Percentiles rank a stretch among this genome's conserved stretches.
These are phyloP conservation scores for Stellera chamaejasme DNA, from an alignment of 345 rosid genomes.

Conservation along the genomic window DNA sequence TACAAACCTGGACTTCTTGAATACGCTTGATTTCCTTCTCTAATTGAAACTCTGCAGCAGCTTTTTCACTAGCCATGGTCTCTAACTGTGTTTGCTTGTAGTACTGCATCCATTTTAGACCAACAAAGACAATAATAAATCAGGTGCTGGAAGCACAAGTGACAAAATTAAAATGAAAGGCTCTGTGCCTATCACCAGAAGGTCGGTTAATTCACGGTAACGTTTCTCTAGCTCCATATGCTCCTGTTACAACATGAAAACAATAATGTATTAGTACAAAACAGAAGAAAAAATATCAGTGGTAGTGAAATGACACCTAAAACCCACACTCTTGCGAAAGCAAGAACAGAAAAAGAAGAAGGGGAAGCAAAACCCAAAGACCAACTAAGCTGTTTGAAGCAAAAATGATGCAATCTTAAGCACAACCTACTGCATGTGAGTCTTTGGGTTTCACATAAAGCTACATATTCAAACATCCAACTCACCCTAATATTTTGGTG, in stretches of 20 bases:
- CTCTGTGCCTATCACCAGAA: constrained; percentile 57
- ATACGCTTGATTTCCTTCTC: constrained; percentile 88
- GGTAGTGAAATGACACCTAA: background rate
- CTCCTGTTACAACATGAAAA: constrained; percentile 50
- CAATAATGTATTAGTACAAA: constrained; percentile 12
- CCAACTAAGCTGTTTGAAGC: too few species aligned
- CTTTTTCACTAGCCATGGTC: constrained; percentile 96
- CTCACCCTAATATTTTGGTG: too few species aligned
- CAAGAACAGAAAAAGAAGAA: too few species aligned
- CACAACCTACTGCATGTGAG: too few species aligned
- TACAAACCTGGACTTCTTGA: constrained; percentile 76
- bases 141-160: background rate
- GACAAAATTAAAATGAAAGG: background rate
- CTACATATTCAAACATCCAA: too few species aligned
- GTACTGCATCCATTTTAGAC: constrained; percentile 45
- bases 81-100: constrained; percentile 98
- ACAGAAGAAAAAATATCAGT: background rate
- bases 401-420: too few species aligned
- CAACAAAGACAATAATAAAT: constrained; percentile 10
- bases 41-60: constrained; percentile 96
- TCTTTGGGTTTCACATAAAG: too few species aligned
- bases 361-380: too few species aligned
- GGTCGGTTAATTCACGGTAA: constrained; percentile 94
- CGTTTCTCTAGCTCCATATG: constrained; percentile 97
- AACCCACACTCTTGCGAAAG: too few species aligned